Evolutionary conservation across 495 filamentous ascomycete species (phyloP).

Genomic region (Talaromyces trachyspermus): DNA sequence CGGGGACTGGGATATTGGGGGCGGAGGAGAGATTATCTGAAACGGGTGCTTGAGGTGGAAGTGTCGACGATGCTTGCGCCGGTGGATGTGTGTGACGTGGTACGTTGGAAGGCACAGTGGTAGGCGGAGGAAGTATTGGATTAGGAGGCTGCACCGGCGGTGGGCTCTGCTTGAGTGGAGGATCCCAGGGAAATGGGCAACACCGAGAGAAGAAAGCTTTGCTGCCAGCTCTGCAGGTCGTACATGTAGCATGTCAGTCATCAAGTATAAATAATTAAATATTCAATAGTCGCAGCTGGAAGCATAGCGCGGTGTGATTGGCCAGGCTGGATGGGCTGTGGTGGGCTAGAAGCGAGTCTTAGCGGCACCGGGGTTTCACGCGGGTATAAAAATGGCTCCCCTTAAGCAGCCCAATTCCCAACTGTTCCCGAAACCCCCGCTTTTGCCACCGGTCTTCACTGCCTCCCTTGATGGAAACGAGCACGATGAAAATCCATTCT

Average conservation of each 20-base stretch:
- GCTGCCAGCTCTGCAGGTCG: constrained; percentile 75
- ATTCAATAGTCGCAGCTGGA: too few relatives aligned
- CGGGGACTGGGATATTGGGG: constrained; percentile 34
- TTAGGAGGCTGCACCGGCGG: constrained; percentile 35
- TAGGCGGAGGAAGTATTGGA: constrained; percentile 34
- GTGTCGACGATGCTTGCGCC: constrained; percentile 26
- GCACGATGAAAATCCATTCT: constrained; percentile 1
- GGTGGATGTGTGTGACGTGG: constrained; percentile 23
- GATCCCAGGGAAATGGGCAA: constrained; percentile 94
- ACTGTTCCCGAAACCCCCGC: constrained; percentile 4
- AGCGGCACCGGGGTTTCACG: constrained; percentile 4
- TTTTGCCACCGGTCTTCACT: neutral
- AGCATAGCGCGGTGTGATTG: neutral
- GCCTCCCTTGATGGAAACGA: too few relatives aligned
- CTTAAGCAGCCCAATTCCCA: neutral
- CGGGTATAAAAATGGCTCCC: constrained; percentile 16
- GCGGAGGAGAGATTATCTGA: constrained; percentile 26
- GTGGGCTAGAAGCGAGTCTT: constrained; percentile 1
- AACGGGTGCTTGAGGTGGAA: constrained; percentile 16
- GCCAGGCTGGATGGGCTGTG: neutral
- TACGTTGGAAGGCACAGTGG: constrained; percentile 55
- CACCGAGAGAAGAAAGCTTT: constrained; percentile 67
- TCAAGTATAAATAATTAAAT: neutral
- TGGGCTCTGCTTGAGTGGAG: constrained; percentile 38
- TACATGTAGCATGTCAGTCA: constrained; percentile 25